A percentile compares a stretch with the other conserved stretches of the same genome.
Evolutionary conservation across 768 basidiomycete genomes (phyloP).

Genomic region (Pleurotus eryngii): DNA sequence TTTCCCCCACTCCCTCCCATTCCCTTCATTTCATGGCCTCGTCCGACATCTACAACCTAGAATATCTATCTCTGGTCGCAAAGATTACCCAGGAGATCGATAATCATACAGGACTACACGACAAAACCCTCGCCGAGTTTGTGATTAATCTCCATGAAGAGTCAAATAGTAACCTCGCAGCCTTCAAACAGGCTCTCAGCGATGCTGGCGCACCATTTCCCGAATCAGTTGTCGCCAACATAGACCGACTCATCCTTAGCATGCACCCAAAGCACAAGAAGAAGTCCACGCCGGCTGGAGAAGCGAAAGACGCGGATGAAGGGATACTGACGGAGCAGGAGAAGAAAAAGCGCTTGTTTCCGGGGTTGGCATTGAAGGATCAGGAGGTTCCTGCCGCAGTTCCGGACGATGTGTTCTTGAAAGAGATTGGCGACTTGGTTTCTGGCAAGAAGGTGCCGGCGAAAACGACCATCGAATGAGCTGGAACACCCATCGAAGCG

Average conservation of each 20-base stretch:
- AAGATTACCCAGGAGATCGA: constrained; percentile 92
- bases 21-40: constrained; percentile 47
- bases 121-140: constrained; percentile 95
- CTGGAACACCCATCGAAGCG: constrained; percentile 56
- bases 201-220: constrained; percentile 82
- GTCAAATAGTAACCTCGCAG: constrained; percentile 65
- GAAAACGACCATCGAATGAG: constrained; percentile 33
- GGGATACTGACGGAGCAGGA: constrained; percentile 57
- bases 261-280: constrained; percentile 97
- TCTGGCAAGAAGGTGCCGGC: constrained; percentile 58
- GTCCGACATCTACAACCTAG: constrained; percentile 86
- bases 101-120: constrained; percentile 80
- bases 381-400: constrained; percentile 58
- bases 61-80: constrained; percentile 85
- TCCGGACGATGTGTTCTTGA: constrained; percentile 77
- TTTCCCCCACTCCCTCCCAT: background rate
- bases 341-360: constrained; percentile 83
- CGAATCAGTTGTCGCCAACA: constrained; percentile 85
- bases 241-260: constrained; percentile 91
- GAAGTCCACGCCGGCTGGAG: constrained; percentile 35
- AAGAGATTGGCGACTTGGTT: constrained; percentile 89
- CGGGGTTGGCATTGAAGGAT: constrained; percentile 83
- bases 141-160: constrained; percentile 87
- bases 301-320: constrained; percentile 27
- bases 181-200: constrained; percentile 79